Evolutionary conservation across 371 early-diverging fungal genomes (phyloP), one percentile per base, ranked within the genome.

Genomic region (Syncephalastrum sp.): DNA sequence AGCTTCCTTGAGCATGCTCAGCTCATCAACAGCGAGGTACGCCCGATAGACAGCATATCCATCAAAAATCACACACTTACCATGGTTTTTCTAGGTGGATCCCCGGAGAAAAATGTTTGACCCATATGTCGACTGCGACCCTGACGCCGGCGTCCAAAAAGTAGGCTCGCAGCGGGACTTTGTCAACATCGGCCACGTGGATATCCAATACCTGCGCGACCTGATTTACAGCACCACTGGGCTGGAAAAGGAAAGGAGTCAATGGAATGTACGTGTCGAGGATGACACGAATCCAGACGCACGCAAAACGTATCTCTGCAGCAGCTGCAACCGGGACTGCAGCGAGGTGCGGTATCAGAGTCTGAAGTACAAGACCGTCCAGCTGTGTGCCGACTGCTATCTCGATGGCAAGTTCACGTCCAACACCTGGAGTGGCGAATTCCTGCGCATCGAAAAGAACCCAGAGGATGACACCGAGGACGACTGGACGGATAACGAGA

Each of bases 1-100:
- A 89, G 93, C 4, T 98, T 99, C 59, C 72, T 98, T 42, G 99
- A 99, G 74, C 92, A 95, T 64, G 95, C 96, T 92, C 94, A 95
- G 0, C 70, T 99, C 33, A 96, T 99, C 60, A 99, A 99, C 77
- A 92, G 91, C 69, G 94, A 95, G 83, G 95, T 93, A 66, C 21
- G 2, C 21, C 21, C 21, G 2, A 21, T 1, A 2, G 21, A 21
- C 21, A 2, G 21, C 21, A 21, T 21, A 21, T 21, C 21, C 21
- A 21, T 21, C 21, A 21, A 21, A 8, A 14, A 43, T 29, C 25
- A 6, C 0, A 57, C 14, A 5, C 44, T 43, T 5, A 51, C 16
- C n/a, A 7, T 24, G 6, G 3, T 55, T 8, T 17, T 16, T 14
- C 4, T 48, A 75, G 73, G 57, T 64, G 45, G 79, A 78, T 67